Percentiles rank a stretch among this genome's conserved stretches.
phyloP scores from a whole-genome alignment of 352 stramenopile species.

The Pythium folliculosum region DNA sequence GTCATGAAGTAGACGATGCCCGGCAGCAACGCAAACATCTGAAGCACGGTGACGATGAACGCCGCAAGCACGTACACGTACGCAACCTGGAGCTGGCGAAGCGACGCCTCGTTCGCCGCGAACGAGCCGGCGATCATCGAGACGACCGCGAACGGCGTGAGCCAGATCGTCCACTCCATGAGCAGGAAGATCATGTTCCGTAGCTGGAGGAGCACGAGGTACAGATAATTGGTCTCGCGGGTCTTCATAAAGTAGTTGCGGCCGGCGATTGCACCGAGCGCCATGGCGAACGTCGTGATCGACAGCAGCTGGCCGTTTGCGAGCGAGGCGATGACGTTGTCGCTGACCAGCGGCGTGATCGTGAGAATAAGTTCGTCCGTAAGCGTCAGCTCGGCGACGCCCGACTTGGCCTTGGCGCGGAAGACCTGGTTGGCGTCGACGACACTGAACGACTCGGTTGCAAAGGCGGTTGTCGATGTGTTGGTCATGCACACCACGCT shows the following conservation, averaged over 20 bases:
- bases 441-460: constrained; percentile 24
- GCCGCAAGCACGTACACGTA: constrained; percentile 13
- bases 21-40: constrained; percentile 4
- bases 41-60: neutral
- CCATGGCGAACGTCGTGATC: constrained; percentile 71
- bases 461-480: neutral
- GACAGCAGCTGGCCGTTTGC: constrained; percentile 49
- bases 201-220: constrained; percentile 63
- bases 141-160: constrained; percentile 6
- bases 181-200: constrained; percentile 73
- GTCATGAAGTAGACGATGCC: constrained; percentile 29
- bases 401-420: neutral
- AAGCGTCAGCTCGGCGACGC: constrained; percentile 43
- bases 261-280: constrained; percentile 55
- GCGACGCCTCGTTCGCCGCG: constrained; percentile 35
- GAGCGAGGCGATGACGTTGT: constrained; percentile 64
- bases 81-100: constrained; percentile 30
- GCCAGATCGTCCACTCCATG: constrained; percentile 19
- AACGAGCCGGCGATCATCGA: constrained; percentile 43
- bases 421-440: constrained; percentile 24
- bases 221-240: constrained; percentile 58
- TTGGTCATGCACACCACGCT: constrained; percentile 3
- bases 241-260: constrained; percentile 63
- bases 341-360: constrained; percentile 53
- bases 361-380: constrained; percentile 59